A percentile compares a stretch with the other conserved stretches of the same genome.
Evolutionary conservation across 2,329 filamentous ascomycete genomes (phyloP).

Genomic region (Trichothecium sympodiale): DNA sequence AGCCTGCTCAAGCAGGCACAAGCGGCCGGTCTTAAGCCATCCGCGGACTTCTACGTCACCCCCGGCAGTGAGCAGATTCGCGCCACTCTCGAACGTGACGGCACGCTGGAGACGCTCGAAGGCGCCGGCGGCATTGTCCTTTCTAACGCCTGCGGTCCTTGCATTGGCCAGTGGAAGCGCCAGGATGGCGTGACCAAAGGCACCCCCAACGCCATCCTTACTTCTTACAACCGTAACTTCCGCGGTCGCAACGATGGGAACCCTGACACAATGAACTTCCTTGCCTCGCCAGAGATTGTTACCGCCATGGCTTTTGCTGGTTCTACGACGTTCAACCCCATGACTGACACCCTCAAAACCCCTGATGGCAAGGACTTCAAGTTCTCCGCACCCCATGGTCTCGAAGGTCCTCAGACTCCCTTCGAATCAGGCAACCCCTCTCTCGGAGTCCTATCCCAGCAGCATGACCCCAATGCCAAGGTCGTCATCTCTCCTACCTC

Average conservation of each 20-base stretch:
- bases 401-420: slow-evolving; percentile 46
- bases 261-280: slow-evolving; percentile 94
- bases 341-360: slow-evolving; percentile 75
- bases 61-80: slow-evolving; percentile 95
- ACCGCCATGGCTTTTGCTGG: slow-evolving; percentile 94
- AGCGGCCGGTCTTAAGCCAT: slow-evolving; percentile 80
- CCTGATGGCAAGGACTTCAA: slow-evolving; percentile 73
- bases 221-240: slow-evolving; percentile 98
- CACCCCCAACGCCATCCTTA: slow-evolving; percentile 85
- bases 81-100: slow-evolving; percentile 82
- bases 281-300: slow-evolving; percentile 91
- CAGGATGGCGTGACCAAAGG: slow-evolving; percentile 79
- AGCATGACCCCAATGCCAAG: slow-evolving; percentile 57
- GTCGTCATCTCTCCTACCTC: slow-evolving; percentile 82
- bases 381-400: slow-evolving; percentile 69
- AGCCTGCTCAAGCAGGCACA: slow-evolving; percentile 85
- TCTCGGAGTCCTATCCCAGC: slow-evolving; percentile 62
- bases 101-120: slow-evolving; percentile 76
- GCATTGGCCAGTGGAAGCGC: slow-evolving; percentile 91
- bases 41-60: slow-evolving; percentile 88
- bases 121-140: slow-evolving; percentile 80
- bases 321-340: slow-evolving; percentile 87
- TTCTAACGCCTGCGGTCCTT: slow-evolving; percentile 90
- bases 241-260: slow-evolving; percentile 95
- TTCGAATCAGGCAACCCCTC: slow-evolving; percentile 70